Conservation (phyloP, 768 basidiomycete species). For the Tylopilus rubrobrunneus region DNA sequence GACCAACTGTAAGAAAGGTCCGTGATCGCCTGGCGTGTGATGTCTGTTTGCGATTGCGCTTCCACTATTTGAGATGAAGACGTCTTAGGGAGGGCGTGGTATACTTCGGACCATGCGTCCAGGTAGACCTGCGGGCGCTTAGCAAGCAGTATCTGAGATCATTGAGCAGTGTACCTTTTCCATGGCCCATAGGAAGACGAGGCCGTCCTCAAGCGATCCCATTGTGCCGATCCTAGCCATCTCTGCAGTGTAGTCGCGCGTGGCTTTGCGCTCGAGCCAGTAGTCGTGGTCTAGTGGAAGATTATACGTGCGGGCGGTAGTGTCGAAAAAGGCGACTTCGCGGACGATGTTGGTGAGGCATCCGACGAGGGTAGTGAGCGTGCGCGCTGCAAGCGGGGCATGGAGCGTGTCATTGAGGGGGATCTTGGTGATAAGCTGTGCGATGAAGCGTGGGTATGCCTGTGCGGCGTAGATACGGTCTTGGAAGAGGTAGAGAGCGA, state of each 20-base stretch:
- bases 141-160: neutral
- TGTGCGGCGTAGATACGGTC: constrained; percentile 73
- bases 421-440: constrained; percentile 57
- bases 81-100: constrained; percentile 8
- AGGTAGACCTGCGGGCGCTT: constrained; percentile 52
- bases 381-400: constrained; percentile 24
- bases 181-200: constrained; percentile 79
- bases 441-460: constrained; percentile 72
- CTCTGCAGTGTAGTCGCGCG: constrained; percentile 68
- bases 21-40: constrained; percentile 32
- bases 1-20: constrained; percentile 63
- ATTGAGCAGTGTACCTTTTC: constrained; percentile 47
- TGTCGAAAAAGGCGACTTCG: constrained; percentile 59
- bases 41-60: constrained; percentile 3
- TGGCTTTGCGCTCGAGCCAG: constrained; percentile 55
- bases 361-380: constrained; percentile 46
- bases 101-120: constrained; percentile 60
- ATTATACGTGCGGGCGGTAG: constrained; percentile 40
- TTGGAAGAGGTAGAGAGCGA: constrained; percentile 65
- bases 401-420: constrained; percentile 32
- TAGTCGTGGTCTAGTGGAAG: constrained; percentile 37
- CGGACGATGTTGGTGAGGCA: constrained; percentile 56
- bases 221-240: constrained; percentile 51
- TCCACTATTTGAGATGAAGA: neutral
- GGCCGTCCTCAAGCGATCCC: constrained; percentile 53